Evolutionary conservation across 2,329 filamentous ascomycete genomes (phyloP).

Genomic region (Fusarium pseudonygamai): DNA sequence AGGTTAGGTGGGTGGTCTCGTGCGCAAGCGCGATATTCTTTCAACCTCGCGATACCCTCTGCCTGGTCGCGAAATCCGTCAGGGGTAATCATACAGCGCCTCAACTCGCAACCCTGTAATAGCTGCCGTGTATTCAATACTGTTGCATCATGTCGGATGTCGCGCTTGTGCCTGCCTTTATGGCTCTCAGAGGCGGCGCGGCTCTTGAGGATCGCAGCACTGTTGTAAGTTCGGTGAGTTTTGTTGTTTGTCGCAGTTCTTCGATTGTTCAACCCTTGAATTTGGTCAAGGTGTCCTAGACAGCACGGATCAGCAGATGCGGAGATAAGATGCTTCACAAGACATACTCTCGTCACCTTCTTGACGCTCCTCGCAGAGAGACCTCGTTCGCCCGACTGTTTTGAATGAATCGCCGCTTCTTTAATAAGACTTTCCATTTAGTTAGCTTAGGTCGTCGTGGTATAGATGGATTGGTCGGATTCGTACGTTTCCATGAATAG

Average conservation of each 20-base stretch:
- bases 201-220: background rate
- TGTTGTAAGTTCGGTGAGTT: background rate
- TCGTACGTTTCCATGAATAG: constrained; percentile 77
- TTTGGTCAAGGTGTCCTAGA: constrained; percentile 70
- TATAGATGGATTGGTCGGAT: background rate
- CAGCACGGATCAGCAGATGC: constrained; percentile 13
- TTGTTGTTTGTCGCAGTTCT: background rate
- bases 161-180: background rate
- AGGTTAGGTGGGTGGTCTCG: constrained; percentile 36
- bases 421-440: constrained; percentile 71
- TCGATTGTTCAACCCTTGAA: constrained; percentile 68
- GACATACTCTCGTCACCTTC: constrained; percentile 77
- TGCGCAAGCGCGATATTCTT: constrained; percentile 25
- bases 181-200: constrained; percentile 1
- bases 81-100: background rate
- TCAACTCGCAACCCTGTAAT: background rate
- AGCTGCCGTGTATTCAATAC: background rate
- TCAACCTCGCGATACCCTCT: constrained; percentile 5
- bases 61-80: background rate
- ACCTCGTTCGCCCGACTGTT: constrained; percentile 75
- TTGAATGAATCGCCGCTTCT: constrained; percentile 80
- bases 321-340: background rate
- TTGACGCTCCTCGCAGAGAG: constrained; percentile 80
- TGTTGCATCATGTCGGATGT: background rate
- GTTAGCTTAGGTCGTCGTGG: background rate